A percentile compares a stretch with the other conserved stretches of the same genome.
Evolutionary conservation across 352 stramenopile genomes (phyloP).

Genomic region (Phytophthora tentaculata): DNA sequence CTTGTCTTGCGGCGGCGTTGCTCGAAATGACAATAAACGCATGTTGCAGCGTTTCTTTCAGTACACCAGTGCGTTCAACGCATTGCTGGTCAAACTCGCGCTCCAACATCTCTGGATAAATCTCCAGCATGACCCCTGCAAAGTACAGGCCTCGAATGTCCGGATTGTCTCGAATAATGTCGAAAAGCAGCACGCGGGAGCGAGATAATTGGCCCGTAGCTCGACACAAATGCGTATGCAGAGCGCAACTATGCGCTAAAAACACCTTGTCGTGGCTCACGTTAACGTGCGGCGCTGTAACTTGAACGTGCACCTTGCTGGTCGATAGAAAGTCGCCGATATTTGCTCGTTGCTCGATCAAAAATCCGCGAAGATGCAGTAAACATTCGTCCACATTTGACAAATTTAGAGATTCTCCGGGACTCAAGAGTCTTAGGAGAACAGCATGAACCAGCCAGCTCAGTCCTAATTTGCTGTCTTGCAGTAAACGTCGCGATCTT

Average conservation of each 20-base stretch:
- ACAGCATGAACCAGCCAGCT: constrained; percentile 40
- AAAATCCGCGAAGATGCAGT: constrained; percentile 20
- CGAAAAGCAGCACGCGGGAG: constrained; percentile 51
- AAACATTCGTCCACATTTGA: constrained; percentile 39
- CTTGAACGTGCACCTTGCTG: constrained; percentile 7
- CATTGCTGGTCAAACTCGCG: constrained; percentile 44
- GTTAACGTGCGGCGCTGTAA: constrained; percentile 3
- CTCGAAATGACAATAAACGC: constrained; percentile 37
- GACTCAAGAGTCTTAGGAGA: constrained; percentile 22
- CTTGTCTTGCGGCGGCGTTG: constrained; percentile 29
- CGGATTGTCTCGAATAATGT: constrained; percentile 45
- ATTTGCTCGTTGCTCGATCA: constrained; percentile 25
- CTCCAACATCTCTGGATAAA: constrained; percentile 39
- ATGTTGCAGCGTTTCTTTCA: constrained; percentile 44
- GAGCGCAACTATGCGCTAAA: constrained; percentile 46
- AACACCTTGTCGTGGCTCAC: constrained; percentile 51
- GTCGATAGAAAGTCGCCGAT: constrained; percentile 19
- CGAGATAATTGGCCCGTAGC: constrained; percentile 24
- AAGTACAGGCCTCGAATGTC: constrained; percentile 58
- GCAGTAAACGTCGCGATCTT: constrained; percentile 34
- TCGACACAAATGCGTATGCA: constrained; percentile 47
- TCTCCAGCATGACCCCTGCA: constrained; percentile 41
- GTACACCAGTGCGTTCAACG: constrained; percentile 18
- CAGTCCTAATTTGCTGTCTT: constrained; percentile 23
- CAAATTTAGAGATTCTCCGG: background rate